Conservation (phyloP, 345 rosid genomes). For the Fremontodendron californicum region DNA sequence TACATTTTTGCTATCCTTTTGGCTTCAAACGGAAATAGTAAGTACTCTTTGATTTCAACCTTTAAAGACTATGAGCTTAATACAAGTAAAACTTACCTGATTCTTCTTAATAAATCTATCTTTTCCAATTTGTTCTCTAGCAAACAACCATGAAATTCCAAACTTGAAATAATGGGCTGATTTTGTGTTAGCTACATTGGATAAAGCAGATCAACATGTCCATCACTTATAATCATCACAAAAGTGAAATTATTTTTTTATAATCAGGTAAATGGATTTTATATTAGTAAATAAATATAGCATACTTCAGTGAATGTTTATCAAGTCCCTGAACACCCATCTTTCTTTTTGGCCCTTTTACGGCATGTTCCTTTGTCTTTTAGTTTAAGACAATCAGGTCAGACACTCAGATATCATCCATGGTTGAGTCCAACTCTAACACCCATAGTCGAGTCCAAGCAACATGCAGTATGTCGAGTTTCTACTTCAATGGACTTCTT, state of each 20-base stretch:
- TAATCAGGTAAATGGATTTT: no score
- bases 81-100: no score
- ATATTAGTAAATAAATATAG: no score
- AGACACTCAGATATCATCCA: background rate
- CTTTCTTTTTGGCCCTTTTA: background rate
- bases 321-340: background rate
- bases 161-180: background rate
- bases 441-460: background rate
- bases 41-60: background rate
- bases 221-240: no score
- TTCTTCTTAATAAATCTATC: background rate
- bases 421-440: background rate
- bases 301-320: background rate
- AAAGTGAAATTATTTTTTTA: no score
- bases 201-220: slow-evolving; percentile 4
- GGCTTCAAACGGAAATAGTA: background rate
- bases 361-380: background rate
- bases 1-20: background rate
- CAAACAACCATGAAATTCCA: background rate
- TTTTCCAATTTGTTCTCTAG: background rate
- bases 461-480: background rate
- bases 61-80: background rate
- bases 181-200: background rate
- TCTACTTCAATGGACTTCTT: background rate
- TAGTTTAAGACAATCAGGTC: background rate